Evolutionary conservation across 768 basidiomycete species (phyloP).

Genomic region (Asterophora lycoperdoides): DNA sequence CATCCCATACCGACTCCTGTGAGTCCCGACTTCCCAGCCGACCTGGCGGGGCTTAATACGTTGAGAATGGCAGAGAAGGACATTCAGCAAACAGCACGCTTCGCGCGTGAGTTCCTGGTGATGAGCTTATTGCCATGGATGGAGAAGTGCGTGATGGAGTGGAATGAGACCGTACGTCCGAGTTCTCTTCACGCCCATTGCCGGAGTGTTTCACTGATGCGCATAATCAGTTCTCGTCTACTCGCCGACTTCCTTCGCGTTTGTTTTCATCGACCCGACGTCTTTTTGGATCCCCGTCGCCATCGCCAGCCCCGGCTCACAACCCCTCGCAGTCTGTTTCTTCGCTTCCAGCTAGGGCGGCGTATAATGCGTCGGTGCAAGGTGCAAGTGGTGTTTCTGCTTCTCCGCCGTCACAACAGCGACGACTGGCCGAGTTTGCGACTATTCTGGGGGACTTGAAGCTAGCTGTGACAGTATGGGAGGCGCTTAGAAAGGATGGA

Average conservation of each 20-base stretch:
- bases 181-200: constrained; percentile 4
- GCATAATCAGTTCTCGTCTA: constrained; percentile 58
- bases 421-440: constrained; percentile 93
- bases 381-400: constrained; percentile 13
- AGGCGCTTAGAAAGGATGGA: constrained; percentile 78
- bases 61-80: constrained; percentile 65
- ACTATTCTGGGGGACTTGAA: constrained; percentile 90
- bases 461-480: constrained; percentile 81
- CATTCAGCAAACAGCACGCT: constrained; percentile 68
- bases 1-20: constrained; percentile 17
- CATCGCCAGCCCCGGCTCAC: constrained; percentile 42
- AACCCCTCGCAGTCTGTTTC: constrained; percentile 38
- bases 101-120: constrained; percentile 82
- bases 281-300: constrained; percentile 64
- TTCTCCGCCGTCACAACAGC: constrained; percentile 59
- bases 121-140: constrained; percentile 95
- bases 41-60: constrained; percentile 31
- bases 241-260: constrained; percentile 74
- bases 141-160: constrained; percentile 90
- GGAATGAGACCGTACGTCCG: constrained; percentile 75
- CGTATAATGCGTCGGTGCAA: constrained; percentile 30
- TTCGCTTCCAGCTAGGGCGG: constrained; percentile 34
- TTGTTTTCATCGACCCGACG: constrained; percentile 85
- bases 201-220: constrained; percentile 4
- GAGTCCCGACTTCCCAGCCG: constrained; percentile 20